Evolutionary conservation across 768 basidiomycete species (phyloP).

Genomic region (Trametes elegans): DNA sequence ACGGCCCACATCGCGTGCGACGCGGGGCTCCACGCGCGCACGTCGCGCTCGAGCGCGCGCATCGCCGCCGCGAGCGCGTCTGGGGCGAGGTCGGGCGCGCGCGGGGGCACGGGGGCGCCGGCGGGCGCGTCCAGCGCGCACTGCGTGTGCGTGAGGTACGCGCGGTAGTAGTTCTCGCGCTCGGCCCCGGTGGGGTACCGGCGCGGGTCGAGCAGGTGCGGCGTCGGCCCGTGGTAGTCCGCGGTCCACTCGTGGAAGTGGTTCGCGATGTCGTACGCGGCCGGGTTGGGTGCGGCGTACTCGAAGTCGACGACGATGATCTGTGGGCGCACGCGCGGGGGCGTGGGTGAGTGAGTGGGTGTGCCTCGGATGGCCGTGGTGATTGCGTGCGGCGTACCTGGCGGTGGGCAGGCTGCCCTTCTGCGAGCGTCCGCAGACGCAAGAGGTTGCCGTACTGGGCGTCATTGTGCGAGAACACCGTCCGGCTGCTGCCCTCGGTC

Average conservation of each 20-base stretch:
- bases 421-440: constrained; percentile 55
- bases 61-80: constrained; percentile 44
- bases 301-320: constrained; percentile 98
- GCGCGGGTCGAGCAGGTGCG: constrained; percentile 60
- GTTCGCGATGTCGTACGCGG: constrained; percentile 94
- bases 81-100: constrained; percentile 23
- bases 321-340: constrained; percentile 36
- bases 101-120: constrained; percentile 27
- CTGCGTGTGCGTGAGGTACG: constrained; percentile 66
- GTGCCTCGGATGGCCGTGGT: neutral
- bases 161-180: constrained; percentile 79
- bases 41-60: constrained; percentile 69
- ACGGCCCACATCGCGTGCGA: constrained; percentile 92
- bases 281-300: constrained; percentile 90
- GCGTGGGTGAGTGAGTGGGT: neutral
- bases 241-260: constrained; percentile 98
- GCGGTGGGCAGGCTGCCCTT: constrained; percentile 68
- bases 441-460: constrained; percentile 94
- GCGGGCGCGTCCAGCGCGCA: constrained; percentile 33
- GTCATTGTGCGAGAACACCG: constrained; percentile 92
- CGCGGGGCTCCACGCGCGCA: constrained; percentile 85
- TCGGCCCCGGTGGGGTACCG: constrained; percentile 73
- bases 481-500: constrained; percentile 53
- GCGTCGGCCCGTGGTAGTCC: constrained; percentile 72
- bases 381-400: constrained; percentile 44